phyloP scores from a whole-genome alignment of 2,329 filamentous ascomycete genomes.

The Aspergillus tubingensis region DNA sequence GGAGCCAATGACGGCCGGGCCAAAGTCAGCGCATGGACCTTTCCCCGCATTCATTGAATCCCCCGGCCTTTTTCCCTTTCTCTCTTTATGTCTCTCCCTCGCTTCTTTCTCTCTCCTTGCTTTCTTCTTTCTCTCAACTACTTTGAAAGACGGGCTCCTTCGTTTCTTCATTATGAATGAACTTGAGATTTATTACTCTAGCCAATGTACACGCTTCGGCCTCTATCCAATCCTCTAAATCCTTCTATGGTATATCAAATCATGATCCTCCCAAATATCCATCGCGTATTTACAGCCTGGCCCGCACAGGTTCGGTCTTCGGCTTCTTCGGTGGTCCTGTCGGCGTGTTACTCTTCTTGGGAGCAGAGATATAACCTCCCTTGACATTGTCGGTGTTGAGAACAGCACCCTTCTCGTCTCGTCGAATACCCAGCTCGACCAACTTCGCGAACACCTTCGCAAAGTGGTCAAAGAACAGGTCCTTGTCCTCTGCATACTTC shows the following conservation, averaged over 20 bases:
- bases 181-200: constrained; percentile 8
- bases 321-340: constrained; percentile 28
- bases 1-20: constrained; percentile 6
- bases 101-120: not conserved
- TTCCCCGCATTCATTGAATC: constrained; percentile 14
- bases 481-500: constrained; percentile 62
- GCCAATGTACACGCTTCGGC: constrained; percentile 4
- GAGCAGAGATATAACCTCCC: constrained; percentile 59
- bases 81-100: not conserved
- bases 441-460: constrained; percentile 60
- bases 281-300: constrained; percentile 28
- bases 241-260: not conserved
- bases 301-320: constrained; percentile 23
- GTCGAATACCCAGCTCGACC: constrained; percentile 60
- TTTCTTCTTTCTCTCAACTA: not conserved
- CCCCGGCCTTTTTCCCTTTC: not conserved
- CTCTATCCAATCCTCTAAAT: constrained; percentile 12
- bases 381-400: constrained; percentile 59
- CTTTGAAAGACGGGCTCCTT: not conserved
- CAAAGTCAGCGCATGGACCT: constrained; percentile 9
- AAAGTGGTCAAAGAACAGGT: constrained; percentile 64
- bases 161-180: not conserved
- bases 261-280: constrained; percentile 1
- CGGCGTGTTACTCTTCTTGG: constrained; percentile 54
- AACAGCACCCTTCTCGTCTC: constrained; percentile 56